Evolutionary conservation across 495 filamentous ascomycete species (phyloP), one percentile per base, ranked within the genome.

Genomic region (Neurospora cerealis): DNA sequence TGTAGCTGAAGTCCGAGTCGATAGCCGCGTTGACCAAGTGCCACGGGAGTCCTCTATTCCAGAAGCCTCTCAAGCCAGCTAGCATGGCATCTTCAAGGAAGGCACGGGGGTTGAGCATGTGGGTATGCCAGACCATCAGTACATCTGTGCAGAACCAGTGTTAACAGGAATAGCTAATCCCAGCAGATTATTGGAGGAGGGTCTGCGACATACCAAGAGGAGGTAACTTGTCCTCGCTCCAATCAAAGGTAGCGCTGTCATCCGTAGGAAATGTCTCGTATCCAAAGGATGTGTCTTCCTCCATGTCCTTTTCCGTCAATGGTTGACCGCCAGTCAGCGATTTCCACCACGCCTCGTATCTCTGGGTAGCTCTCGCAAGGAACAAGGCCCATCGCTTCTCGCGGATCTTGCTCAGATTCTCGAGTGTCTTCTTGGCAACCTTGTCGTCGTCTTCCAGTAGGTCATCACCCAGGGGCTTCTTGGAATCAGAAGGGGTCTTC

Each of bases 121-220:
- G 92, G 1, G 92, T 84, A 81, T 97, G 94, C 93, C 92, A 96
- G 1, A 96, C 93, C 93, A 97, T 93, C 62, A 97, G 81, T 3
- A 97, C 89, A 79, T 97, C 93, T 90, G 77, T 2, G 36, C 40
- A 71, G 73, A 71, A 74, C 80, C 37, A 80, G 28, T 32, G n/a
- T 13, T 32, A 42, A 10, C 54, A n/a, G 11, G 28, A 21, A 24
- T 4, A 39, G 21, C 69, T 24, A 13, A 24, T 24, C 24, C 21
- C 11, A 60, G 11, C 21, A 60, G 5, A 28, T 0, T 32, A 28
- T 28, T 15, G n/a, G 15, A 10, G 38, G 41, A 46, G 28, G 15
- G 36, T 10, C 21, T 32, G 6, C n/a, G 32, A 15, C 77, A 21
- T 78, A 86, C 83, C 83, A 24, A 85, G 77, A 5, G 85, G 84